Evolutionary conservation across 1,284 basidiomycete species (phyloP).

Genomic region (Ceratobasidium sp.): DNA sequence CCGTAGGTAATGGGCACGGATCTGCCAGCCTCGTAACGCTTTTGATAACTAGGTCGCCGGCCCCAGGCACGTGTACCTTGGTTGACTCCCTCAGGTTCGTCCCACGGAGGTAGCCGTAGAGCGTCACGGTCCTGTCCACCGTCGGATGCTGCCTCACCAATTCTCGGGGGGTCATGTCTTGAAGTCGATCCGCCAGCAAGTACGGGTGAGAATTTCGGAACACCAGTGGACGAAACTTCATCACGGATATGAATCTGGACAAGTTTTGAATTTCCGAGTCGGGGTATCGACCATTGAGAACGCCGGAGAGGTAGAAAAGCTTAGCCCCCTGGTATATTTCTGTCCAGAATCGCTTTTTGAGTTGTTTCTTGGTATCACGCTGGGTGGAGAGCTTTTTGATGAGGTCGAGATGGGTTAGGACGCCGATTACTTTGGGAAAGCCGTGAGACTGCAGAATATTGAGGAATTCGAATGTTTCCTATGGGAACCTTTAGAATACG

Average conservation of each 20-base stretch:
- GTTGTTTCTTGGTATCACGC: slow-evolving; percentile 88
- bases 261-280: slow-evolving; percentile 97
- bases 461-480: slow-evolving; percentile 99
- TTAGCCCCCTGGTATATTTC: slow-evolving; percentile 99
- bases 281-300: slow-evolving; percentile 97
- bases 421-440: slow-evolving; percentile 97
- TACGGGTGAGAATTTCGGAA: slow-evolving; percentile 97
- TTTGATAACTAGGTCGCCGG: slow-evolving; percentile 83
- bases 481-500: slow-evolving; percentile 20
- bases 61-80: slow-evolving; percentile 95
- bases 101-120: slow-evolving; percentile 95
- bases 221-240: slow-evolving; percentile 97
- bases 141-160: slow-evolving; percentile 82
- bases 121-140: slow-evolving; percentile 86
- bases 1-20: slow-evolving; percentile 93
- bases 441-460: slow-evolving; percentile 97
- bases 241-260: slow-evolving; percentile 93
- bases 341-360: slow-evolving; percentile 99
- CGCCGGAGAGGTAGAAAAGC: slow-evolving; percentile 96
- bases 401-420: slow-evolving; percentile 95
- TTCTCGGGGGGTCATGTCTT: slow-evolving; percentile 93
- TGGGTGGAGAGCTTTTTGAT: slow-evolving; percentile 92
- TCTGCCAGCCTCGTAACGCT: slow-evolving; percentile 82
- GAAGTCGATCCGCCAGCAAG: slow-evolving; percentile 93
- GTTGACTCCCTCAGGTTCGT: slow-evolving; percentile 82